Conservation (phyloP, 768 basidiomycete genomes). For the Boletus eberwhitei region DNA sequence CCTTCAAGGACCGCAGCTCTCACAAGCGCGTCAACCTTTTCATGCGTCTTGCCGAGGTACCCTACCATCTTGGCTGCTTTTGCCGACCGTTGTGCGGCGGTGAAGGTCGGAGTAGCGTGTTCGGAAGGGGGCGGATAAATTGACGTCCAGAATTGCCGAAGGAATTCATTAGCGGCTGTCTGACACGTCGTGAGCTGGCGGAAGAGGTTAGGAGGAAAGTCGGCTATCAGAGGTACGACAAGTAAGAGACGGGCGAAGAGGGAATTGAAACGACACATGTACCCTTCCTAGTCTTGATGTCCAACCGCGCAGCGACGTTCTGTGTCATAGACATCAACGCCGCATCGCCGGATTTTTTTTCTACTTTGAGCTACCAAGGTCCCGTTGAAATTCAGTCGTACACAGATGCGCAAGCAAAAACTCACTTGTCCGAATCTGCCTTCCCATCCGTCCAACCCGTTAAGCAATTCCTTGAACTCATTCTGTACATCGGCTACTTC, state of each 20-base stretch:
- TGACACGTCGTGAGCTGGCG: conserved; percentile 87
- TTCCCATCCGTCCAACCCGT: conserved; percentile 56
- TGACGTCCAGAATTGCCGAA: conserved; percentile 93
- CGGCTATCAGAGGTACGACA: conserved; percentile 42
- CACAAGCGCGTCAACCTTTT: conserved; percentile 80
- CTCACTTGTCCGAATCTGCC: conserved; percentile 53
- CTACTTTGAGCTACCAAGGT: conserved; percentile 55
- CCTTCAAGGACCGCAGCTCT: conserved; percentile 55
- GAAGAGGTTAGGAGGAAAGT: conserved; percentile 76
- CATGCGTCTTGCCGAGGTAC: conserved; percentile 74
- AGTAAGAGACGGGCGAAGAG: background rate
- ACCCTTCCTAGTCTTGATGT: conserved; percentile 67
- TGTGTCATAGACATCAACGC: conserved; percentile 75
- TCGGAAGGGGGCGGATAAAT: conserved; percentile 74
- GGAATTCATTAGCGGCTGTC: conserved; percentile 91
- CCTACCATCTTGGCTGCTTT: conserved; percentile 87
- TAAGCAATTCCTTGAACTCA: conserved; percentile 47
- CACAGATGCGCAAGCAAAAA: background rate
- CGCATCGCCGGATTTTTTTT: conserved; percentile 62
- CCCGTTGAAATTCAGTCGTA: background rate
- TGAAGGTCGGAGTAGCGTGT: conserved; percentile 45
- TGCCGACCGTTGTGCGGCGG: conserved; percentile 64
- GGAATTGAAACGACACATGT: conserved; percentile 15
- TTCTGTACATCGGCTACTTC: conserved; percentile 43
- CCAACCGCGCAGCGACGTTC: conserved; percentile 70